Percentiles rank a stretch among this genome's conserved stretches.
Conservation (phyloP, 2,329 filamentous ascomycete genomes). For the Fusarium sp. region DNA sequence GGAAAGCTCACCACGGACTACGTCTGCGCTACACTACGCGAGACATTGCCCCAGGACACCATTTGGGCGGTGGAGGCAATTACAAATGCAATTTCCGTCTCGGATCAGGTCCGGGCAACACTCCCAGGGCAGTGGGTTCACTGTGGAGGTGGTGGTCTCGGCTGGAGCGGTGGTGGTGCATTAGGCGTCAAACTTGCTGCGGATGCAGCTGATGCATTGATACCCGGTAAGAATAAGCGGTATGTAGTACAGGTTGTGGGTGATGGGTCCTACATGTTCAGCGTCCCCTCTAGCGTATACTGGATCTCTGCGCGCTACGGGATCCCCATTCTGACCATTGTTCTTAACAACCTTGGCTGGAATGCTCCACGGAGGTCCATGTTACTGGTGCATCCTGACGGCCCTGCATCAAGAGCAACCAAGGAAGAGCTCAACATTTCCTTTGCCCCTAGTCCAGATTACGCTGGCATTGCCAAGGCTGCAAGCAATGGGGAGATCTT, state of each 20-base stretch:
- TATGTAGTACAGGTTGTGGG: conserved; percentile 20
- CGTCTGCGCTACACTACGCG: background rate
- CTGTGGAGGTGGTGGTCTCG: conserved; percentile 18
- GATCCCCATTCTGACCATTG: conserved; percentile 9
- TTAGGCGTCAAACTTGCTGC: conserved; percentile 15
- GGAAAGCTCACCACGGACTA: conserved; percentile 6
- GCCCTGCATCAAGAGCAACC: conserved; percentile 1
- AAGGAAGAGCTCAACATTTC: conserved; percentile 23
- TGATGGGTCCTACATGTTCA: conserved; percentile 29
- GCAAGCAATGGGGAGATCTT: conserved; percentile 3
- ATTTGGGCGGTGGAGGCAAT: conserved; percentile 18
- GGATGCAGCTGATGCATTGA: background rate
- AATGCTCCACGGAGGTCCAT: conserved; percentile 9
- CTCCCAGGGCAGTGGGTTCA: conserved; percentile 18
- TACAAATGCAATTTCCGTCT: conserved; percentile 1
- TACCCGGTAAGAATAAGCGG: background rate
- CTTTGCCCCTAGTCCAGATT: conserved; percentile 9
- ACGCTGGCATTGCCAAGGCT: conserved; percentile 13
- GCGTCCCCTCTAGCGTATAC: conserved; percentile 17
- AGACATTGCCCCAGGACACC: background rate
- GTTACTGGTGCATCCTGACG: conserved; percentile 7
- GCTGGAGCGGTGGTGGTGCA: conserved; percentile 19
- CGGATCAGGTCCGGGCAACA: conserved; percentile 13
- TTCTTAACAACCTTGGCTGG: conserved; percentile 26
- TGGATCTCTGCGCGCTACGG: conserved; percentile 24